Conservation (phyloP, 2,329 filamentous ascomycete species). For the Calonectria pseudoreteaudii region DNA sequence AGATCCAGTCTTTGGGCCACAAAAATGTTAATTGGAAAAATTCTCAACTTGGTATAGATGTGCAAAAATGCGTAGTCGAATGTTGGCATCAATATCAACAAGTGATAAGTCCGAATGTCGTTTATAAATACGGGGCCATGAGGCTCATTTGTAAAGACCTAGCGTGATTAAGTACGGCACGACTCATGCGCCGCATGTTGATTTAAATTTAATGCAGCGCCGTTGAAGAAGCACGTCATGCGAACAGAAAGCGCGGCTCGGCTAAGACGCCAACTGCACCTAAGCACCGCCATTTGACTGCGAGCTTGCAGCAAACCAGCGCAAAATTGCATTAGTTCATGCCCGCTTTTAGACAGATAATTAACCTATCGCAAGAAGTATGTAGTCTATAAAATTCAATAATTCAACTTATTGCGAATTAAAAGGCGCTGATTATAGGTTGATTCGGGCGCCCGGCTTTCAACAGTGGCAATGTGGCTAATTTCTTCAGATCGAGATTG, state of each 20-base stretch:
- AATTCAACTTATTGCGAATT: not conserved
- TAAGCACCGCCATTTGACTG: not conserved
- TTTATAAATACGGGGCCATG: not conserved
- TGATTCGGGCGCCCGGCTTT: no score
- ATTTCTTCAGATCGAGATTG: no score
- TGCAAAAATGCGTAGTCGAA: no score
- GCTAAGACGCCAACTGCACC: not conserved
- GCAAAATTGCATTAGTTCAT: not conserved
- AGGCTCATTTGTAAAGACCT: not conserved
- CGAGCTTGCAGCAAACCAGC: not conserved
- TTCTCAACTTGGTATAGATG: no score
- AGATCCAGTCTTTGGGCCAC: no score
- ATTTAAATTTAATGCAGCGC: not conserved
- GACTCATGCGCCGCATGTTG: not conserved
- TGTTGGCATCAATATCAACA: no score
- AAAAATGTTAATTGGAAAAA: no score
- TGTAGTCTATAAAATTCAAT: no score
- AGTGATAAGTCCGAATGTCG: no score
- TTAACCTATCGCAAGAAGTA: no score
- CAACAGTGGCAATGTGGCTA: no score
- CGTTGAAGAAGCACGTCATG: not conserved
- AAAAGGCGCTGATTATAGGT: not conserved
- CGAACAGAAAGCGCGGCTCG: not conserved
- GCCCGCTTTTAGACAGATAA: not conserved
- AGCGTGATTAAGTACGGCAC: not conserved